Evolutionary conservation across 768 basidiomycete genomes (phyloP).

Genomic region (Amanita subjunquillea): DNA sequence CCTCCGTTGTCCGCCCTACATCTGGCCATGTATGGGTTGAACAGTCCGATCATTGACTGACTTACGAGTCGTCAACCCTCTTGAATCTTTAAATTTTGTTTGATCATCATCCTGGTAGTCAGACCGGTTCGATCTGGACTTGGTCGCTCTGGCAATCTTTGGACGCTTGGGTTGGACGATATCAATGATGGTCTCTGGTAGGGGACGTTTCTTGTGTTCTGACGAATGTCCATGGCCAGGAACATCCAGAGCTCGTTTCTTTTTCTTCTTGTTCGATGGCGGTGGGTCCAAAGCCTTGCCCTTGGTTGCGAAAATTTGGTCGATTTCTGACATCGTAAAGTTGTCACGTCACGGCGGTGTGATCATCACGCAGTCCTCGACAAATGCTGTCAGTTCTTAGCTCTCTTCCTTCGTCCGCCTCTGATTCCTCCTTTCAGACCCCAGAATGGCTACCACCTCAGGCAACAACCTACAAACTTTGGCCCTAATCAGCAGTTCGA

Average conservation of each 20-base stretch:
- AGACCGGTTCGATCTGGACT: slow-evolving; percentile 14
- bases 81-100: slow-evolving; percentile 59
- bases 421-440: slow-evolving; percentile 14
- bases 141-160: slow-evolving; percentile 19
- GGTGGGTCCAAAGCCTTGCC: slow-evolving; percentile 25
- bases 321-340: slow-evolving; percentile 61
- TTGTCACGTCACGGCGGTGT: slow-evolving; percentile 8
- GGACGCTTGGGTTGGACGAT: slow-evolving; percentile 23
- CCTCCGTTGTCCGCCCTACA: slow-evolving; percentile 66
- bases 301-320: slow-evolving; percentile 64
- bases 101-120: slow-evolving; percentile 22
- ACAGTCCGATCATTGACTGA: slow-evolving; percentile 11
- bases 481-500: slow-evolving; percentile 11
- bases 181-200: slow-evolving; percentile 47
- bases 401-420: slow-evolving; percentile 2
- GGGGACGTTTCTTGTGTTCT: slow-evolving; percentile 25
- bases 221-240: background rate
- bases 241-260: slow-evolving; percentile 20
- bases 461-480: slow-evolving; percentile 21
- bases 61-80: slow-evolving; percentile 64
- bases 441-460: slow-evolving; percentile 30
- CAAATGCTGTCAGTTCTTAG: slow-evolving; percentile 2
- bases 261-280: slow-evolving; percentile 24
- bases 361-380: no score
- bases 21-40: slow-evolving; percentile 7